Base-by-base conservation (phyloP, 2,329 filamentous ascomycete genomes). In the Aspergillus persii region DNA sequence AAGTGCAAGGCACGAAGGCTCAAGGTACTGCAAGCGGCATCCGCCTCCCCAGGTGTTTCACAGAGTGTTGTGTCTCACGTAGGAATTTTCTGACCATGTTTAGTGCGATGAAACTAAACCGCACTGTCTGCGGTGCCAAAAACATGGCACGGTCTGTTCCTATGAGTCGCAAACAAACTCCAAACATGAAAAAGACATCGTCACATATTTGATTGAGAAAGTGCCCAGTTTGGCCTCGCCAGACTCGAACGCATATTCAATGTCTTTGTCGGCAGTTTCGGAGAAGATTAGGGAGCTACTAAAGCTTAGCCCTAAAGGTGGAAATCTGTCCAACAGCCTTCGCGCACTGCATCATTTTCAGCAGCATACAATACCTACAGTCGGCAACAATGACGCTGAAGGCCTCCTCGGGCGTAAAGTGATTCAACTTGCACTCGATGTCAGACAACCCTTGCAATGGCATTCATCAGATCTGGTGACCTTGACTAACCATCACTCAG, bases 61-160 rank as follows among this genome's bases (percentile, higher is more conserved):
- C 9, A 15, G 15, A 9, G 18, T 46, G 2, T 9, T 4, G 6
- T 44, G 15, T 18, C 15, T 41, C 12, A 44, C 46, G 51, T 46
- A 33, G 18, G 30, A 11, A 7, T 5, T 23, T 18, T 26, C 53
- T 48, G 9, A 47, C 27, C 18, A 8, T 48, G 41, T 7, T 30
- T 50, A 76, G 73, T 75, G 73, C 41, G 72, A 76, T 55, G 72
- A 75, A 62, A 65, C 66, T 2, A 73, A 71, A 54, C 72, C 72
- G 3, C 54, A 63, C 51, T 76, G 73, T 53, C 33, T 66, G 11
- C 71, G 68, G 53, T 75, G 72, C 55, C 62, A 70, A 36, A 69
- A 70, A 49, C 67, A 71, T 58, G 65, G 67, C 3, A 59, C 71
- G 41, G 63, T 68, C 8, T 76, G 73, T 56, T 66, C 66, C 46